These are phyloP conservation scores for Salicornia ramosissima DNA, from an alignment of 148 eudicot species.

Conservation along the genomic window DNA sequence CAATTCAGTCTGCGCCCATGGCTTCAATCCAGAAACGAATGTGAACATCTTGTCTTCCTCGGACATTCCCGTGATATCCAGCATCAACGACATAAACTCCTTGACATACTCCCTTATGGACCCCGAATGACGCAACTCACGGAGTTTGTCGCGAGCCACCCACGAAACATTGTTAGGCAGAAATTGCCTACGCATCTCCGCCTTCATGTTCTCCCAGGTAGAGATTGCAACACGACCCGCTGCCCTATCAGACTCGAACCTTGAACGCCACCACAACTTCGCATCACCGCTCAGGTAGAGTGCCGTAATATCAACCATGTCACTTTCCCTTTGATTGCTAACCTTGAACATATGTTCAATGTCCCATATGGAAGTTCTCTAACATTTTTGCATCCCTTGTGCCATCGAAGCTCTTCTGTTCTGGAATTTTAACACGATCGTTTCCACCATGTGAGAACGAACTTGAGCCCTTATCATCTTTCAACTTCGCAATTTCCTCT, in stretches of 20 bases:
- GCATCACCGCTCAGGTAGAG: background rate
- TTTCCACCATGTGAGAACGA: background rate
- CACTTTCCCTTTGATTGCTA: background rate
- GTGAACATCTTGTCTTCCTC: background rate
- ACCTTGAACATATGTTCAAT: too few relatives aligned
- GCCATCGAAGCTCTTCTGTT: background rate
- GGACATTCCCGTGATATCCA: background rate
- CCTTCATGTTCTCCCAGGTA: background rate
- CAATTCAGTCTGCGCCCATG: too few relatives aligned
- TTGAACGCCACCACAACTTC: background rate
- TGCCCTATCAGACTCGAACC: background rate
- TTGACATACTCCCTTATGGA: background rate
- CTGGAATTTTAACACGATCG: background rate
- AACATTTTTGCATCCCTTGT: background rate
- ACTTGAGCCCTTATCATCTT: too few relatives aligned
- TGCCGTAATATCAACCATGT: background rate
- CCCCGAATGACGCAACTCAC: background rate
- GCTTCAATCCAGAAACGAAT: too few relatives aligned
- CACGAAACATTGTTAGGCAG: background rate
- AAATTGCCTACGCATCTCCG: background rate
- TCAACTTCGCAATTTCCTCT: too few relatives aligned
- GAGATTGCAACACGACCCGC: background rate
- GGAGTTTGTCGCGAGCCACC: background rate
- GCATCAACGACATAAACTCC: background rate
- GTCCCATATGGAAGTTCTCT: conserved; percentile 1